Evolutionary conservation across 1,284 basidiomycete genomes (phyloP), one percentile per base, ranked within the genome.

Genomic region (Clitocybe nebularis): DNA sequence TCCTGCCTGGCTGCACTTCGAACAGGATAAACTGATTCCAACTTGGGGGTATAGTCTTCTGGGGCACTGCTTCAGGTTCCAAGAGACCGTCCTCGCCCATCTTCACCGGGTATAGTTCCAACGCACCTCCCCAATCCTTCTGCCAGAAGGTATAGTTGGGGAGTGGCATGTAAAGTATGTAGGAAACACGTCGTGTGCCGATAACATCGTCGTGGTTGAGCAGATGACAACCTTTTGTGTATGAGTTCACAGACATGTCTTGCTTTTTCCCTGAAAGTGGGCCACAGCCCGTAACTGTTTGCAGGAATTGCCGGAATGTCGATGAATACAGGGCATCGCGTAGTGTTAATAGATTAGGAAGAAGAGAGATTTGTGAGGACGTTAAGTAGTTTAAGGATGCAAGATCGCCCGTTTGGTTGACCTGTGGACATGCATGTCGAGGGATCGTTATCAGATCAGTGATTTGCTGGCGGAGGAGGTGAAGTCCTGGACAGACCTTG

Each of bases 11-110:
- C 68, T 86, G 87, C 10, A 87, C 84, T 60, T 91, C 88, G 63
- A 99, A 99, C 65, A 98, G 93, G 29, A 96, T 81, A 58, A 97
- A 94, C 59, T 98, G 94, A 58, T 97, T 96, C 93, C 94, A 98
- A 53, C 84, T 84, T 9, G 90, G 89, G 1, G 81, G 78, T 36
- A 91, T 79, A 46, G 64, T 68, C 60, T 81, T 84, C 32, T 67
- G 60, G 0, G 87, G 87, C 0, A 77, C 65, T 11, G 71, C 53
- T 43, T 77, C 74, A 1, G 87, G 87, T 59, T 89, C 87, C 3
- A 69, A 66, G 22, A 70, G 56, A 9, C 79, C 79, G 35, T 74
- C 72, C 26, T 62, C 59, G 11, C 68, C 72, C 2, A 60, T 52
- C 42, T 64, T 65, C 5, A 75, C 74, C 6, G 90, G 92, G 66